These are phyloP conservation scores for Berkeleyomyces rouxiae DNA, from an alignment of 2,329 filamentous ascomycete species.

Conservation along the genomic window DNA sequence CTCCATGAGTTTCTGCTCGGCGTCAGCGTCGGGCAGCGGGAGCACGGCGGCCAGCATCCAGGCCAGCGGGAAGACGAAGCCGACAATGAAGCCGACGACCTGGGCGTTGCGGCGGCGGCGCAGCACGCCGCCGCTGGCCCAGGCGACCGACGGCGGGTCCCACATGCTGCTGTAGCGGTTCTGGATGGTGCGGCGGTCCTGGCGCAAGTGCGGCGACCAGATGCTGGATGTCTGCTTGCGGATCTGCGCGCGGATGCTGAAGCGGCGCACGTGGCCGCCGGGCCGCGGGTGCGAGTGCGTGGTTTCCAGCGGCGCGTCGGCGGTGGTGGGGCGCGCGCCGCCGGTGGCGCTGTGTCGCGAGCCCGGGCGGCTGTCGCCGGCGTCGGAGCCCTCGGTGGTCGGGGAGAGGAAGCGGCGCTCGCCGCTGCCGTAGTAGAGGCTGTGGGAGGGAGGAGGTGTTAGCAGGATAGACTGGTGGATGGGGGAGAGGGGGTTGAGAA, in stretches of 20 bases:
- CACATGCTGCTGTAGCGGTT: constrained; percentile 32
- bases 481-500: neutral
- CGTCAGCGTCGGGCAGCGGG: constrained; percentile 46
- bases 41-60: constrained; percentile 70
- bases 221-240: constrained; percentile 40
- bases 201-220: constrained; percentile 57
- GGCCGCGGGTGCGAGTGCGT: neutral
- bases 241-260: constrained; percentile 13
- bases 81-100: constrained; percentile 55
- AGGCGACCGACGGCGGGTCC: constrained; percentile 56
- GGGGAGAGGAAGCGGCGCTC: constrained; percentile 37
- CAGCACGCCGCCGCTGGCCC: constrained; percentile 40
- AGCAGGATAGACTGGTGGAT: neutral
- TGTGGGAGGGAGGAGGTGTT: constrained; percentile 17
- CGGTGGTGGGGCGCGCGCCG: constrained; percentile 24
- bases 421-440: constrained; percentile 55
- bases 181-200: constrained; percentile 39
- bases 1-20: constrained; percentile 32
- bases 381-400: constrained; percentile 31
- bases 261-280: neutral
- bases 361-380: constrained; percentile 30
- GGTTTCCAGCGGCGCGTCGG: neutral
- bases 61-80: constrained; percentile 67
- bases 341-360: constrained; percentile 32
- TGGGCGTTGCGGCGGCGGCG: constrained; percentile 57